Conservation (phyloP, 2,329 filamentous ascomycete species). For the Podosphaera fusca region DNA sequence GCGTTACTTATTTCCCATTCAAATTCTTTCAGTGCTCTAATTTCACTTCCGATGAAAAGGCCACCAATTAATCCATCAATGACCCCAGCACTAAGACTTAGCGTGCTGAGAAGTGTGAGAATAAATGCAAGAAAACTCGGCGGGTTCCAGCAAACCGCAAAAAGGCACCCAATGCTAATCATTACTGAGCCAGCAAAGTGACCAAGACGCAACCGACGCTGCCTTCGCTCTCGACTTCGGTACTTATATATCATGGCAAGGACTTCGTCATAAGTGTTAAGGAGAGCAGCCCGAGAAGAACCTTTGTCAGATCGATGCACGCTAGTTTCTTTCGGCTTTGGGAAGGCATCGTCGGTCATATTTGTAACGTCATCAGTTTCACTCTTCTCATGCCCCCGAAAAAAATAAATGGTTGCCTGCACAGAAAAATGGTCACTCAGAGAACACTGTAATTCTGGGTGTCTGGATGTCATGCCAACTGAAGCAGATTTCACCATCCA, state of each 20-base stretch:
- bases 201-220: slow-evolving; percentile 44
- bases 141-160: slow-evolving; percentile 72
- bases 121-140: slow-evolving; percentile 57
- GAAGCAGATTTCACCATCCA: slow-evolving; percentile 52
- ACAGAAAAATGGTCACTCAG: slow-evolving; percentile 91
- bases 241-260: slow-evolving; percentile 48
- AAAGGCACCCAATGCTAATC: slow-evolving; percentile 48
- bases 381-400: slow-evolving; percentile 5
- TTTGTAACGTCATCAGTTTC: slow-evolving; percentile 1
- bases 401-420: slow-evolving; percentile 41
- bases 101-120: slow-evolving; percentile 54
- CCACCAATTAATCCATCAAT: slow-evolving; percentile 71
- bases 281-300: slow-evolving; percentile 9
- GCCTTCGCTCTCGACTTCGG: slow-evolving; percentile 42
- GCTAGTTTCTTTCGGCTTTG: slow-evolving; percentile 1
- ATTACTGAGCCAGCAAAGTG: slow-evolving; percentile 51
- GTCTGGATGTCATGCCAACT: slow-evolving; percentile 61
- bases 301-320: slow-evolving; percentile 7
- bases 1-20: slow-evolving; percentile 74
- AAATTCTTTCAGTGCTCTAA: slow-evolving; percentile 70
- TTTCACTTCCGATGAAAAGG: slow-evolving; percentile 65
- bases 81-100: slow-evolving; percentile 53
- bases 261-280: slow-evolving; percentile 45
- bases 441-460: slow-evolving; percentile 61
- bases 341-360: slow-evolving; percentile 3